Evolutionary conservation across 345 rosid species (phyloP).

Genomic region (Cardiospermum halicacabum): DNA sequence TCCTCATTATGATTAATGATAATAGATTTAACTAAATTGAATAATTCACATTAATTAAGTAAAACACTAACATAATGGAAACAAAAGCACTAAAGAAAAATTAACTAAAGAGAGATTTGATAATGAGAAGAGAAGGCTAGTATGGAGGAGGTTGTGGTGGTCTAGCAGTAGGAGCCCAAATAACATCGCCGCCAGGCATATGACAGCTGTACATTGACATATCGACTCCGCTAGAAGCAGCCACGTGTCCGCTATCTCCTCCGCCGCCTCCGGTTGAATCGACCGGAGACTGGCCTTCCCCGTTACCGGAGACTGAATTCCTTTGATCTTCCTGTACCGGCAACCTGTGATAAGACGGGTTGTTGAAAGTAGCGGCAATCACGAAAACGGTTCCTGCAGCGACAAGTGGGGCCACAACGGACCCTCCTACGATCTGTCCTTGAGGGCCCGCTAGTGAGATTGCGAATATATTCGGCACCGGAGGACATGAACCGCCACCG

Average conservation of each 20-base stretch:
- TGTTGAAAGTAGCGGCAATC: constrained; percentile 74
- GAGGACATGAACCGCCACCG: constrained; percentile 34
- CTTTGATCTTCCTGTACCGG: constrained; percentile 43
- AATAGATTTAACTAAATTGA: too few relatives aligned
- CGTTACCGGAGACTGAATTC: constrained; percentile 36
- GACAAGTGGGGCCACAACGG: constrained; percentile 64
- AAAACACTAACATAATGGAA: constrained; percentile 2
- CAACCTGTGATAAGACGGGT: constrained; percentile 63
- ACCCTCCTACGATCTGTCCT: constrained; percentile 90
- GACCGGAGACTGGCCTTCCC: constrained; percentile 46
- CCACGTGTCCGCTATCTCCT: constrained; percentile 46
- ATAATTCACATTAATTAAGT: neutral
- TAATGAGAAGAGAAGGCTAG: constrained; percentile 8
- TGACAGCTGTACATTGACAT: constrained; percentile 61
- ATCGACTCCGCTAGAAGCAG: constrained; percentile 48
- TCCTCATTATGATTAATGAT: too few relatives aligned
- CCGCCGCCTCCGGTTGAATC: constrained; percentile 50
- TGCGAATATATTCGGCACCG: constrained; percentile 45
- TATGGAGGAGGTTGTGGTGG: constrained; percentile 51
- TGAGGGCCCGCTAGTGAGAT: constrained; percentile 89
- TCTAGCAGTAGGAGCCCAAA: constrained; percentile 75
- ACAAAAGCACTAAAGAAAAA: neutral
- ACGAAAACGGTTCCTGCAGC: constrained; percentile 68
- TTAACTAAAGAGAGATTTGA: neutral
- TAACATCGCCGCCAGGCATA: constrained; percentile 53